phyloP scores from a whole-genome alignment of 371 early-diverging fungal genomes.

The Mortierella sp. region DNA sequence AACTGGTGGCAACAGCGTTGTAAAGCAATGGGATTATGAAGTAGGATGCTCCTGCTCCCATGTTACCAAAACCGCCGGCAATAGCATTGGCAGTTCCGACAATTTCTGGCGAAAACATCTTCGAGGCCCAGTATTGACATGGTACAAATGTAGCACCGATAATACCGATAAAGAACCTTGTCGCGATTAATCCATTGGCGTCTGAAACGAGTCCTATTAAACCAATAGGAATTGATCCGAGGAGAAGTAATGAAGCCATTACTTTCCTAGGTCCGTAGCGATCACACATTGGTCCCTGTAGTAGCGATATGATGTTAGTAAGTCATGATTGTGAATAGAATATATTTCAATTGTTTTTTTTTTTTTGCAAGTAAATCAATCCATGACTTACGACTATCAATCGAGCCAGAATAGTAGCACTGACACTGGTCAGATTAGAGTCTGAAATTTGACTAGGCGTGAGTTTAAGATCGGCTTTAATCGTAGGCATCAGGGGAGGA shows the following conservation, averaged over 20 bases:
- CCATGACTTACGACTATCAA: conserved; percentile 32
- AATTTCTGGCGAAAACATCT: conserved; percentile 64
- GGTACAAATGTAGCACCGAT: conserved; percentile 77
- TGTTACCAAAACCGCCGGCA: conserved; percentile 76
- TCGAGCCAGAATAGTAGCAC: conserved; percentile 58
- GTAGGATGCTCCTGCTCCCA: conserved; percentile 73
- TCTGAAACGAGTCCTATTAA: conserved; percentile 59
- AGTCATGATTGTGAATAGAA: background rate
- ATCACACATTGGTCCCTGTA: conserved; percentile 63
- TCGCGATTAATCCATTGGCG: conserved; percentile 59
- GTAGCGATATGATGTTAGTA: background rate
- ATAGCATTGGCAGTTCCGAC: conserved; percentile 76
- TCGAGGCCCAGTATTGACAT: conserved; percentile 76
- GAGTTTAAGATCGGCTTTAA: conserved; percentile 56
- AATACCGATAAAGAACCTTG: conserved; percentile 66
- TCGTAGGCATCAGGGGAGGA: conserved; percentile 63
- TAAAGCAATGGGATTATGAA: conserved; percentile 68
- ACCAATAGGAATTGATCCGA: conserved; percentile 66
- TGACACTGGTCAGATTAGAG: conserved; percentile 57
- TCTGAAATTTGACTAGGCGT: conserved; percentile 46
- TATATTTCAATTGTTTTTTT: background rate
- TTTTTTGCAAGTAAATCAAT: background rate
- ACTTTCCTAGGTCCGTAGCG: conserved; percentile 65
- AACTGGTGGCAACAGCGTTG: conserved; percentile 45
- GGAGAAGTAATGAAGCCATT: conserved; percentile 63